Evolutionary conservation across 1,139 yeast genomes (phyloP).

Genomic region (Geotrichum aggregatum): DNA sequence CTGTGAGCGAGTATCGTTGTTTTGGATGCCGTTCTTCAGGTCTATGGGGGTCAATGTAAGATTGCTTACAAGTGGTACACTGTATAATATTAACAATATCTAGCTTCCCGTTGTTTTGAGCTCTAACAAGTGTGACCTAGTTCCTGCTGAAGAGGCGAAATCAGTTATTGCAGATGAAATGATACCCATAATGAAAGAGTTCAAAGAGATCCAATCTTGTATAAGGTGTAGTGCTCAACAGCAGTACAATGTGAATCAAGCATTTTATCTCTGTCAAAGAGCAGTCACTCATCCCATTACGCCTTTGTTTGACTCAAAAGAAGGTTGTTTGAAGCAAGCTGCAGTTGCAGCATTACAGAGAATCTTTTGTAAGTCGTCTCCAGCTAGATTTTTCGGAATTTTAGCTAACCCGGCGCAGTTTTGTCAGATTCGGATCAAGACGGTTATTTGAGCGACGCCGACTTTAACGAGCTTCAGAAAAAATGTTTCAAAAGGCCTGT

Average conservation of each 20-base stretch:
- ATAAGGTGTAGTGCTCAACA: slow-evolving; percentile 80
- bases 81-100: neutral
- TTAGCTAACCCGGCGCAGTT: slow-evolving; percentile 30
- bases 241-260: slow-evolving; percentile 75
- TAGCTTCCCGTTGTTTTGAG: slow-evolving; percentile 74
- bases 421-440: slow-evolving; percentile 88
- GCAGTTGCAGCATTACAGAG: slow-evolving; percentile 74
- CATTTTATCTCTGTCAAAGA: slow-evolving; percentile 85
- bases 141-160: slow-evolving; percentile 34
- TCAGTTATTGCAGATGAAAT: slow-evolving; percentile 62
- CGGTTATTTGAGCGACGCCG: slow-evolving; percentile 67
- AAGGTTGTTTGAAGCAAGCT: slow-evolving; percentile 71
- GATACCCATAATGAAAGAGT: slow-evolving; percentile 79
- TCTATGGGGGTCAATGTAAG: slow-evolving; percentile 75
- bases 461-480: slow-evolving; percentile 62
- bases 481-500: slow-evolving; percentile 67
- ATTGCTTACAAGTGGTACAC: neutral
- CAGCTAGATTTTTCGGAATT: neutral
- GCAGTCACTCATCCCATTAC: slow-evolving; percentile 93
- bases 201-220: slow-evolving; percentile 90
- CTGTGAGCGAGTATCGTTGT: slow-evolving; percentile 81
- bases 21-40: slow-evolving; percentile 91
- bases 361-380: slow-evolving; percentile 49
- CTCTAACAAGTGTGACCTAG: slow-evolving; percentile 71
- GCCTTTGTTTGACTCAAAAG: slow-evolving; percentile 89